Base-by-base conservation (phyloP, 1,284 basidiomycete species). In the Ustilago vetiveriae region DNA sequence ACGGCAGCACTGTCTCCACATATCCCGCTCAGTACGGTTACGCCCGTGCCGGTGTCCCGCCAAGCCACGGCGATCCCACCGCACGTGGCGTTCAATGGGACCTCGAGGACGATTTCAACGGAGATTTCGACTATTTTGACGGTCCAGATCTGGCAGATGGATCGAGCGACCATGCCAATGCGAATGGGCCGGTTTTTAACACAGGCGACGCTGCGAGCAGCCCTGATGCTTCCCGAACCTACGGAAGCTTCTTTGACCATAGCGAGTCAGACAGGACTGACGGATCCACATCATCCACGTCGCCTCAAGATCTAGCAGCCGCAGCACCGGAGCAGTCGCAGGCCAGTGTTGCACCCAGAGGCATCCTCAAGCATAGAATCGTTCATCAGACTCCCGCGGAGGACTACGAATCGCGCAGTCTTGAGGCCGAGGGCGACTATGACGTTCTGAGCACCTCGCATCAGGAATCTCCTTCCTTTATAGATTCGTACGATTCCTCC, bases 61-160 rank as follows among this genome's bases (percentile, higher is more conserved):
- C 55, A 1, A 56, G 23, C 21, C 55, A 59, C 17, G 64, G 64
- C 35, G 69, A 67, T 22, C 56, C 69, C 3, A 72, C 59, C 22
- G 69, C 69, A 6, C 58, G 59, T 13, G 64, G 69, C 26, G 69
- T 68, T 32, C 75, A 72, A 67, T 82, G 78, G 69, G 81, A 79
- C 55, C 82, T 78, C 54, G 81, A 81, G 16, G 83, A 84, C 32
- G 84, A 84, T 38, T 83, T 86, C 45, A 86, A 85, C 59, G 87
- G 88, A 54, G 86, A 86, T 6, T 87, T 86, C 62, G 88, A 89
- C 72, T 88, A 88, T 79, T 88, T 88, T 75, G 86, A 84, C 26
- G 87, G 86, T 1, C 85, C 87, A 16, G 86, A 88, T 72, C 82
- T 87, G 9, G 41, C 11, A 5, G 72, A 74, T 17, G 59, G 59